Base-by-base conservation (phyloP, 2,329 filamentous ascomycete species). In the Leptographium galeiforme region DNA sequence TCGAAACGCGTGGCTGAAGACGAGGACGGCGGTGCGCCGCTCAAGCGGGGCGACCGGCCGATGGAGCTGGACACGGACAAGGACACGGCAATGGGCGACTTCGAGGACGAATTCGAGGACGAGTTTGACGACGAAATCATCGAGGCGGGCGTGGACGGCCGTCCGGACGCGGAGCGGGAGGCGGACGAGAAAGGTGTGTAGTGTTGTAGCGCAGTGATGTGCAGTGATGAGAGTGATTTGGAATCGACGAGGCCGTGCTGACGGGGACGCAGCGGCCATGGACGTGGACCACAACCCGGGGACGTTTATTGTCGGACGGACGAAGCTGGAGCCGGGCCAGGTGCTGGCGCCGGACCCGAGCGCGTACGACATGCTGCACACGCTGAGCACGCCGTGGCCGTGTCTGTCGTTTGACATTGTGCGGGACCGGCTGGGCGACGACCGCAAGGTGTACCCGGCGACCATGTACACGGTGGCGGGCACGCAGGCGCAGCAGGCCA, bases 331-430 rank as follows among this genome's bases (percentile, higher is more conserved):
- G 59, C 84, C 89, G 13, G 91, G 89, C 62, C 89, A 97, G 74
- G 90, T 89, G 6, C 78, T 98, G 54, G 82, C 89, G 4, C 91
- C 93, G 14, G 93, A 98, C 69, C 77, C 87, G 55, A 88, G 87
- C n/a, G 91, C 91, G 7, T 98, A 98, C 73, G 86, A 96, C 67
- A 94, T 98, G 89, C 81, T 98, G 56, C 93, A 98, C 74, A 89
- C 82, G 57, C 79, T 98, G 58, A 93, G 86, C 68, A 90, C 90
- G 8, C 89, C 89, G 1, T 98, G 93, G 93, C 93, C 93, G 4
- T 98, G 93, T 67, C 78, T 98, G 16, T 97, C 91, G 2, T 95
- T 96, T 69, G 93, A 97, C 66, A 85, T 98, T 56, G 70, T 98
- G 57, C 84, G 78, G 62, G 93, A 98, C 70, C 76, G 77, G 51